A percentile compares a stretch with the other conserved stretches of the same genome.
These are phyloP conservation scores for Zopfia rhizophila DNA, from an alignment of 2,329 filamentous ascomycete species.

Conservation along the genomic window DNA sequence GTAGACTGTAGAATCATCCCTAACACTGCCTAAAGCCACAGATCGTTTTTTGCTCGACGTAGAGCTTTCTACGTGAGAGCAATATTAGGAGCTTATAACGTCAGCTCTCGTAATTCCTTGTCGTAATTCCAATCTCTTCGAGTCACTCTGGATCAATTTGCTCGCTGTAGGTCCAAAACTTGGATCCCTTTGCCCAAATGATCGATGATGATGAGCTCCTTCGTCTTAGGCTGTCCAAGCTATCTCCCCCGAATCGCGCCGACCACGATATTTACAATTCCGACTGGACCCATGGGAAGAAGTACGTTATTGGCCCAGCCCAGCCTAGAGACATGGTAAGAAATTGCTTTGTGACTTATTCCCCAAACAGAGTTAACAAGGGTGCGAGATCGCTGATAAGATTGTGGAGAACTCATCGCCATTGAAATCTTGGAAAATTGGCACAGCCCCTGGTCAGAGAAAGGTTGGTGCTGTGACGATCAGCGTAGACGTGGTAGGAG, in stretches of 20 bases:
- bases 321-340: slow-evolving; percentile 46
- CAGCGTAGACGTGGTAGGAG: no score
- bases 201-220: slow-evolving; percentile 6
- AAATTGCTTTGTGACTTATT: slow-evolving; percentile 53
- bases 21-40: slow-evolving; percentile 4
- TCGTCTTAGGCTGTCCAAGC: slow-evolving; percentile 2
- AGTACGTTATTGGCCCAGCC: slow-evolving; percentile 7
- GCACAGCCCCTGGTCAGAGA: no score
- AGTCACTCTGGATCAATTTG: no score
- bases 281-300: no score
- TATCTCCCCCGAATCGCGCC: no score
- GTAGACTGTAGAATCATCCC: slow-evolving; percentile 5
- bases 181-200: neutral
- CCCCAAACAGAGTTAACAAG: slow-evolving; percentile 52
- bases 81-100: slow-evolving; percentile 6
- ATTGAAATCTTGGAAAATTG: no score
- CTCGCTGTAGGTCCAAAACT: neutral
- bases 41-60: neutral
- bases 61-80: slow-evolving; percentile 4
- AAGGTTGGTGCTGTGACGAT: no score
- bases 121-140: neutral
- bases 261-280: no score
- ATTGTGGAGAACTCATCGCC: slow-evolving; percentile 41
- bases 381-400: slow-evolving; percentile 48
- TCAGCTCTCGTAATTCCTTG: neutral